Evolutionary conservation across 805 yeast genomes (phyloP), one percentile per base, ranked within the genome.

Genomic region (Hyphopichia homilentoma): DNA sequence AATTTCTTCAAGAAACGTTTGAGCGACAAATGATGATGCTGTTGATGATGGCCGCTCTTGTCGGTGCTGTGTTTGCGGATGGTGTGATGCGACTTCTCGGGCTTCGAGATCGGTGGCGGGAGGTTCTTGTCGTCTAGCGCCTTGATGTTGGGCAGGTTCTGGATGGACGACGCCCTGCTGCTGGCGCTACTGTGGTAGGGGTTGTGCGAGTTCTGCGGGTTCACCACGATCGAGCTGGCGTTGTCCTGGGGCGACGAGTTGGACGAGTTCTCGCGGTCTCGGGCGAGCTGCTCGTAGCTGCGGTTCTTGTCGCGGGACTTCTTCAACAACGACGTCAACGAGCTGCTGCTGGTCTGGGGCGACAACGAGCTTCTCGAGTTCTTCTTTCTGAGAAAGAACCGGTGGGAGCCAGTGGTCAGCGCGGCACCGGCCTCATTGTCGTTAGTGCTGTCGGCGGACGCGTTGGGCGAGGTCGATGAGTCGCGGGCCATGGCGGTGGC

Each of bases 1-100:
- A 70, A 54, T 40, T 72, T 75, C 47, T 75, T 73, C 52, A 77
- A 68, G 48, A 75, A 77, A 34, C 82, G 50, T 43, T 63, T 72
- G 44, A 77, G 52, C 13, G 59, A 52, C 32, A 55, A 49, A 25
- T 17, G 31, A 13, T 26, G 19, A 31, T 33, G 27, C 13, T 16
- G 12, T 29, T 20, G 22, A 20, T 20, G 22, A 20, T 20, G 22
- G 11, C 7, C 11, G 22, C 11, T 20, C 7, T 20, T 20, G 11
- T 20, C 11, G 9, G 7, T 20, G 11, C 11, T 20, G 11, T 20
- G 7, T 8, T 20, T 20, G n/a, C n/a, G n/a, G n/a, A n/a, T n/a
- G n/a, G n/a, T n/a, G n/a, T n/a, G n/a, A n/a, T n/a, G n/a, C n/a
- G n/a, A n/a, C n/a, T n/a, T n/a, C n/a, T n/a, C n/a, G n/a, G n/a